Percentiles rank a stretch among this genome's conserved stretches.
phyloP scores from a whole-genome alignment of 148 eudicot genomes.

The Dysphania ambrosioides region DNA sequence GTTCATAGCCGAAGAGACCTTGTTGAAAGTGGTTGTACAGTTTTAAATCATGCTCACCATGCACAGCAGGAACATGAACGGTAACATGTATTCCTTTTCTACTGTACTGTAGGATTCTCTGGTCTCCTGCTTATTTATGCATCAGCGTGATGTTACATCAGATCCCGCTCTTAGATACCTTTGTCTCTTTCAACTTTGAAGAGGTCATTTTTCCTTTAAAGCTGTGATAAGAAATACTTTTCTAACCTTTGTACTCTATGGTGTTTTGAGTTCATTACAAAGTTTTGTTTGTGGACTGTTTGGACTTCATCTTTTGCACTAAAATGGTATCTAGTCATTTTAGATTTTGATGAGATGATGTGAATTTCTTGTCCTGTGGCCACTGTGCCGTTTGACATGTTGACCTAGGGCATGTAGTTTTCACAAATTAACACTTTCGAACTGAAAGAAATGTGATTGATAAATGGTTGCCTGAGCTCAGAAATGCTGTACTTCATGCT shows the following conservation, averaged over 20 bases:
- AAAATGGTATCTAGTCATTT: neutral
- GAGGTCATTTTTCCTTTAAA: neutral
- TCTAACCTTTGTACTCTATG: neutral
- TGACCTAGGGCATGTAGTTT: neutral
- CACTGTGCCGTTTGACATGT: neutral
- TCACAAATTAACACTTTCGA: neutral
- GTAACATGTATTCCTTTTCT: slow-evolving; percentile 29
- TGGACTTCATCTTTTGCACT: neutral
- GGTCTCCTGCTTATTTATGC: neutral
- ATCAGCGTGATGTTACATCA: neutral
- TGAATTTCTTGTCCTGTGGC: neutral
- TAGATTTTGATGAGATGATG: neutral
- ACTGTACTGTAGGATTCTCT: neutral
- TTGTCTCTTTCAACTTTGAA: neutral
- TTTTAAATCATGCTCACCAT: slow-evolving; percentile 81
- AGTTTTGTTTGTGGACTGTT: neutral
- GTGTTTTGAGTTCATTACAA: neutral
- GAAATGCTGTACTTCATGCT: slow-evolving; percentile 56
- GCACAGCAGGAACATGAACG: slow-evolving; percentile 89
- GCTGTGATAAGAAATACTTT: neutral
- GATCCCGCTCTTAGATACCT: neutral
- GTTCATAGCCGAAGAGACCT: slow-evolving; percentile 86
- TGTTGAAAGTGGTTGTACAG: slow-evolving; percentile 93
- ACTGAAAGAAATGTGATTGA: slow-evolving; percentile 57
- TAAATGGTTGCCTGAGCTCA: slow-evolving; percentile 84